Evolutionary conservation across 2,329 filamentous ascomycete genomes (phyloP), one percentile per base, ranked within the genome.

Genomic region (Scopulariopsis brevicaulis): DNA sequence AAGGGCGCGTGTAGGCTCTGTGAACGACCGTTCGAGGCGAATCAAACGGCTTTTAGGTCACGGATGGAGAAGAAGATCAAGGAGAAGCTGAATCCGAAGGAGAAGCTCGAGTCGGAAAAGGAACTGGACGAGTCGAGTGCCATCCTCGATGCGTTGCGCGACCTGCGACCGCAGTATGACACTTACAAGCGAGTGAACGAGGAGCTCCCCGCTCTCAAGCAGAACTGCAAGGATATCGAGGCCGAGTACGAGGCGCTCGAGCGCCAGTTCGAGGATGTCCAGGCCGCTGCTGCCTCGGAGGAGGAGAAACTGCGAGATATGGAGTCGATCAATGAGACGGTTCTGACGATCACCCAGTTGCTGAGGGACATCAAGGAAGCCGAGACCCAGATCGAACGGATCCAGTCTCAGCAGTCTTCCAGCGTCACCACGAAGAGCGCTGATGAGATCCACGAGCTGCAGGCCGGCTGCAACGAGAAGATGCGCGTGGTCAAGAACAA

Each of bases 381-480:
- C 5, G 82, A 89, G 65, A 73, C 74, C 46, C 87, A 96, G 68
- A 86, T 96, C 55, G 78, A 86, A 58, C 84, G 88, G 57, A 81
- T 96, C 55, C 78, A 83, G 59, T 84, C 84, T 10, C 90, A 91
- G 63, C 88, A 96, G 67, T 84, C 87, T 65, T 82, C 85, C 59
- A 55, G 50, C 18, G 81, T 82, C 14, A 70, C 78, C 11, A 80
- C 82, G 15, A 83, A 89, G 61, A 89, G 88, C 34, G 80, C 90
- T 7, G 89, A 96, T 57, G 89, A 94, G 63, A 91, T 97, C 57
- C 88, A 94, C 64, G 85, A 89, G 57, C 82, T 91, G 54, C 82
- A 91, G 61, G 83, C 83, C 54, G 72, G 75, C 20, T 78, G 86
- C 58, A 81, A 80, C 22, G 89, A 91, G 60, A 83, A 89, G 66